Evolutionary conservation across 2,329 filamentous ascomycete species (phyloP).

Genomic region (Aspergillus proliferans): DNA sequence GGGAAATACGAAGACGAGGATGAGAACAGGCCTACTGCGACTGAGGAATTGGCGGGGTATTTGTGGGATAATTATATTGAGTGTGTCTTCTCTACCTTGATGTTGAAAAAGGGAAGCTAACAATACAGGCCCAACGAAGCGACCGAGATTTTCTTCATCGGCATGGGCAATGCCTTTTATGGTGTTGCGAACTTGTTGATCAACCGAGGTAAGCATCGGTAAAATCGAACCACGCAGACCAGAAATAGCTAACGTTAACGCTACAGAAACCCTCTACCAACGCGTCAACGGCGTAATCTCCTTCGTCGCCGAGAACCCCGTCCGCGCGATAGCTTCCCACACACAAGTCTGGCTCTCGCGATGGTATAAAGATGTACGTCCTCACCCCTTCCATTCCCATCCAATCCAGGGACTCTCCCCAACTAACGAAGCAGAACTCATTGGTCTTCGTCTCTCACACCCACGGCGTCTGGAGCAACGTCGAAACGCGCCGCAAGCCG

Average conservation of each 20-base stretch:
- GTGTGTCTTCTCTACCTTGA: slow-evolving; percentile 20
- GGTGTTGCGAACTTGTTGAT: slow-evolving; percentile 76
- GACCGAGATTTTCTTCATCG: slow-evolving; percentile 75
- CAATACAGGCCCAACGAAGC: slow-evolving; percentile 52
- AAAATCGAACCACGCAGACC: not conserved
- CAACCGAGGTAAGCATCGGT: slow-evolving; percentile 56
- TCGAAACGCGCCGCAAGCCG: slow-evolving; percentile 50
- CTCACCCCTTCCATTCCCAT: not conserved
- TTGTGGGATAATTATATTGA: slow-evolving; percentile 98
- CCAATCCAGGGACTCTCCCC: slow-evolving; percentile 2
- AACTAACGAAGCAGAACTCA: slow-evolving; percentile 51
- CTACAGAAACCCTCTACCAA: slow-evolving; percentile 53
- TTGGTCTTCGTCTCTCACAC: slow-evolving; percentile 68
- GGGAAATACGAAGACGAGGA: slow-evolving; percentile 42
- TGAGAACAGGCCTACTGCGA: slow-evolving; percentile 48
- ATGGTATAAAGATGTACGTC: slow-evolving; percentile 69
- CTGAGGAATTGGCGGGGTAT: slow-evolving; percentile 71
- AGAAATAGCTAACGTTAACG: slow-evolving; percentile 5
- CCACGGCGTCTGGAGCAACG: slow-evolving; percentile 69
- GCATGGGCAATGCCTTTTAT: slow-evolving; percentile 81
- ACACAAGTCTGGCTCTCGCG: slow-evolving; percentile 61
- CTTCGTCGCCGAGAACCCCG: slow-evolving; percentile 68
- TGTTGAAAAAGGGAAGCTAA: not conserved
- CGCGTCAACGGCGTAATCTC: slow-evolving; percentile 68
- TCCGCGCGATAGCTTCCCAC: slow-evolving; percentile 73